Evolutionary conservation across 352 stramenopile species (phyloP).

Genomic region (Phytophthora rubi): DNA sequence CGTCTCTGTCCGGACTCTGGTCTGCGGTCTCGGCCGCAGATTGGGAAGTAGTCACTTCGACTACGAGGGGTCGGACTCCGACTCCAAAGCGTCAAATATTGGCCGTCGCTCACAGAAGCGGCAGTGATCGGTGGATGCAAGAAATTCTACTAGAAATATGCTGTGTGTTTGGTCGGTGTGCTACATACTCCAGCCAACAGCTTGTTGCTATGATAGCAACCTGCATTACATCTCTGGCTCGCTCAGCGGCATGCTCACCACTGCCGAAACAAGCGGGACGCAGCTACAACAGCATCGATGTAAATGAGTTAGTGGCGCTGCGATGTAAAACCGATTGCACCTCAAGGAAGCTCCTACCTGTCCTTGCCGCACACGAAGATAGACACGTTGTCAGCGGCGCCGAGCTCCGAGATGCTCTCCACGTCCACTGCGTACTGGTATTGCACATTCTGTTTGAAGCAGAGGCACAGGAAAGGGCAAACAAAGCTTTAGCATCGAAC

Average conservation of each 20-base stretch:
- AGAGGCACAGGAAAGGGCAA: constrained; percentile 4
- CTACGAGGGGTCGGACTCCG: constrained; percentile 8
- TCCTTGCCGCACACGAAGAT: constrained; percentile 88
- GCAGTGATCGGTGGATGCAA: neutral
- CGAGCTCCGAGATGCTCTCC: constrained; percentile 70
- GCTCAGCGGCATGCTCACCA: constrained; percentile 86
- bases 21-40: no score
- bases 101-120: neutral
- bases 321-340: neutral
- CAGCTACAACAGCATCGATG: constrained; percentile 43
- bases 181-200: neutral
- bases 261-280: constrained; percentile 78
- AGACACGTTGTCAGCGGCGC: constrained; percentile 76
- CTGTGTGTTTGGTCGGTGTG: neutral
- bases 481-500: constrained; percentile 5
- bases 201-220: neutral
- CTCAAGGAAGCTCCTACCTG: constrained; percentile 42
- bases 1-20: no score
- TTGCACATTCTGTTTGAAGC: constrained; percentile 61
- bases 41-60: no score
- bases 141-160: neutral
- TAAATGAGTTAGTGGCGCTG: neutral
- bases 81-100: neutral
- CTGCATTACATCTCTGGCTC: constrained; percentile 59
- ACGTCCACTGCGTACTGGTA: constrained; percentile 78